These are phyloP conservation scores for Cryptococcus sp. DNA, from an alignment of 1,284 basidiomycete species.

Conservation along the genomic window DNA sequence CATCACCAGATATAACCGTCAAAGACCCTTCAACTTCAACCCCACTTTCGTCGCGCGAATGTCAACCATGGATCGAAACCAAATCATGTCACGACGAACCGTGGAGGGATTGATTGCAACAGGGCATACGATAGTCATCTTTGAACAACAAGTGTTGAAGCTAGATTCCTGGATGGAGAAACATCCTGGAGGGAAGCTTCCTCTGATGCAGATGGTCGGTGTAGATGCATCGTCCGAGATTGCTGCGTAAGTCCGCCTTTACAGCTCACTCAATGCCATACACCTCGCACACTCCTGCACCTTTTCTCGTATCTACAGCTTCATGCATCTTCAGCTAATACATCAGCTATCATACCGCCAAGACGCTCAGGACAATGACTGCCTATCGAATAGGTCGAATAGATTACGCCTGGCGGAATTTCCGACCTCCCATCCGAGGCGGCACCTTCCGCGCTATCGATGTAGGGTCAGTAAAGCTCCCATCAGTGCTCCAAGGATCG, in stretches of 20 bases:
- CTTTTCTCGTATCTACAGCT: background rate
- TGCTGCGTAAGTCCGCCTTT: conserved; percentile 31
- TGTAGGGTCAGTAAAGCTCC: conserved; percentile 4
- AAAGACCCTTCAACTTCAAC: too few relatives aligned
- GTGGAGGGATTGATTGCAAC: conserved; percentile 10
- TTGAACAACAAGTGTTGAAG: conserved; percentile 7
- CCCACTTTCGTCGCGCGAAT: background rate
- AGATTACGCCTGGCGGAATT: conserved; percentile 16
- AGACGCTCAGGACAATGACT: conserved; percentile 18
- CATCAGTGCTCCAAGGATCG: background rate
- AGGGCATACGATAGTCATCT: conserved; percentile 7
- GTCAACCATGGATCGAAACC: conserved; percentile 1
- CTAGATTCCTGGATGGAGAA: conserved; percentile 12
- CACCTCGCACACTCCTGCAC: too few relatives aligned
- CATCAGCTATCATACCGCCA: conserved; percentile 10
- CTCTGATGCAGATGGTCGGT: conserved; percentile 45
- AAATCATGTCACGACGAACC: conserved; percentile 3
- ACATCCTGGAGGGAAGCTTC: conserved; percentile 44
- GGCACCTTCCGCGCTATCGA: conserved; percentile 16
- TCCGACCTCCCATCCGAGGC: conserved; percentile 15
- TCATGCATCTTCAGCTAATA: background rate
- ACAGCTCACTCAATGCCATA: conserved; percentile 9
- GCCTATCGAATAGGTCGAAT: conserved; percentile 35
- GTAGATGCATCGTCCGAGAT: conserved; percentile 45
- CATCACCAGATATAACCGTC: too few relatives aligned